Evolutionary conservation across 306 rosid genomes (phyloP).

Genomic region (Quercus agrifolia): DNA sequence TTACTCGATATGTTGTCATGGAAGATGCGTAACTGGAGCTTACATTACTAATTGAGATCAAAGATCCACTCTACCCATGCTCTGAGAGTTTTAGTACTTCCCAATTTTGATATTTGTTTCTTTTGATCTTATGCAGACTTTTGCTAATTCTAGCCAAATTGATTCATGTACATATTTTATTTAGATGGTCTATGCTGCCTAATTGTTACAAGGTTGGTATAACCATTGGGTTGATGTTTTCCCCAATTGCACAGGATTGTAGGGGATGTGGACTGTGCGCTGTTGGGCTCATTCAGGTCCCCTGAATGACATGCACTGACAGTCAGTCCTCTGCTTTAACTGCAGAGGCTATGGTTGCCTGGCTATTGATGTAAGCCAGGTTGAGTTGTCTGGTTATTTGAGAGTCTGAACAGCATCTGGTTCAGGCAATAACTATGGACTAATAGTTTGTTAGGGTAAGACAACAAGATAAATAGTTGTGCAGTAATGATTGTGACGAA

Average conservation of each 20-base stretch:
- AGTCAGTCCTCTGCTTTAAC: background rate
- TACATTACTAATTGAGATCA: background rate
- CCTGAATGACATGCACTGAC: too few relatives aligned
- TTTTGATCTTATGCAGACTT: too few relatives aligned
- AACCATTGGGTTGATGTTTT: background rate
- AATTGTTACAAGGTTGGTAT: background rate
- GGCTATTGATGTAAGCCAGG: background rate
- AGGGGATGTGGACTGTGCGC: too few relatives aligned
- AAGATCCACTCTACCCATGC: too few relatives aligned
- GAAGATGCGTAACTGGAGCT: background rate
- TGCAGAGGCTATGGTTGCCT: background rate
- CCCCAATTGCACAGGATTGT: too few relatives aligned
- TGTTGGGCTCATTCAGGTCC: too few relatives aligned
- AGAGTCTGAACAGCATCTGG: background rate
- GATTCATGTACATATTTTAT: too few relatives aligned
- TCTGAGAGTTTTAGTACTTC: too few relatives aligned
- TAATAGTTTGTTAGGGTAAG: background rate
- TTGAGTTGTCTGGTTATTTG: too few relatives aligned
- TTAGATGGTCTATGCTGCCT: too few relatives aligned
- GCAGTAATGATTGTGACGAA: background rate
- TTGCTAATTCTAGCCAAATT: too few relatives aligned
- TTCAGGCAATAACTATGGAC: background rate
- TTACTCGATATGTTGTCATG: background rate
- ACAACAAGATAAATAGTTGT: background rate
- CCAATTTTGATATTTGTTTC: too few relatives aligned